Percentiles rank a stretch among this genome's conserved stretches.
phyloP scores from a whole-genome alignment of 1,139 yeast species.

The Protomyces arabidopsidicola region DNA sequence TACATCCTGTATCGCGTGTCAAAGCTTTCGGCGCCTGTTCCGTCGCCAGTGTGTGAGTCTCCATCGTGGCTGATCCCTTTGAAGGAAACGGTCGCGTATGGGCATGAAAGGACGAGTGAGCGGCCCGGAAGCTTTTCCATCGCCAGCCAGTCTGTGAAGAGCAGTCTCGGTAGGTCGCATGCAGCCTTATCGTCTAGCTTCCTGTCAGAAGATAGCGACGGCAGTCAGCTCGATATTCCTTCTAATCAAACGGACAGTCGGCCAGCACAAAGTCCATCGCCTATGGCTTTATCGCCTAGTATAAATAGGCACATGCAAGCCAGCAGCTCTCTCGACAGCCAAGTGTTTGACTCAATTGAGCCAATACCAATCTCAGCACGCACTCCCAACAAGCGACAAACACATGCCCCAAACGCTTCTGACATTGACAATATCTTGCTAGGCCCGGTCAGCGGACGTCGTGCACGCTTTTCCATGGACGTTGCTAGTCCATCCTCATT shows the following conservation, averaged over 20 bases:
- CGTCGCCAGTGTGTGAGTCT: conserved; percentile 15
- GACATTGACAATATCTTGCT: conserved; percentile 20
- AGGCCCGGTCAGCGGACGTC: conserved; percentile 10
- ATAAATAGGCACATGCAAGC: not conserved
- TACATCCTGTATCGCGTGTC: conserved; percentile 19
- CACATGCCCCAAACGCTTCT: not conserved
- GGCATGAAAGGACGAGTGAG: conserved; percentile 12
- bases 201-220: conserved; percentile 9
- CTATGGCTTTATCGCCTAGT: not conserved
- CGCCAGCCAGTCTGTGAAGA: not conserved
- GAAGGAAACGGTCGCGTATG: conserved; percentile 19
- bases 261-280: not conserved
- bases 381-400: not conserved
- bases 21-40: conserved; percentile 15
- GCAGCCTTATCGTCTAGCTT: conserved; percentile 3
- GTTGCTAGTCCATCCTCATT: not conserved
- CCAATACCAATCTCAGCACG: not conserved
- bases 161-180: not conserved
- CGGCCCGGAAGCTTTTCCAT: not conserved
- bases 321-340: not conserved
- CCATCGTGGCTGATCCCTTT: conserved; percentile 26
- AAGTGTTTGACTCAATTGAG: not conserved
- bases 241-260: not conserved
- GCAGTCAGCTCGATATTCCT: not conserved
- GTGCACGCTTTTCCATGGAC: conserved; percentile 20